These are phyloP conservation scores for Chalciporus chontae DNA, from an alignment of 768 basidiomycete species.

Conservation along the genomic window DNA sequence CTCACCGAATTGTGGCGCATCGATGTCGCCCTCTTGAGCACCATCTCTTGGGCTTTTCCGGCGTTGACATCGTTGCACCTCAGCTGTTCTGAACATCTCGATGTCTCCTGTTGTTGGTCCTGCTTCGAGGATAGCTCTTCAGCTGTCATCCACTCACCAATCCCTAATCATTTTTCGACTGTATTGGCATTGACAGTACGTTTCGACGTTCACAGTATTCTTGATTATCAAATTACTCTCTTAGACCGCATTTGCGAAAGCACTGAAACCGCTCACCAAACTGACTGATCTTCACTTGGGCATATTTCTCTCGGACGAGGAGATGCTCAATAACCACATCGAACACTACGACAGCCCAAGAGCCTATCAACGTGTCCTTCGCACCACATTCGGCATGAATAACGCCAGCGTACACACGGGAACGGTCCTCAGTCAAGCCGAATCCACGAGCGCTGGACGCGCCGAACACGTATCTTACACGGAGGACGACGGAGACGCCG, in stretches of 20 bases:
- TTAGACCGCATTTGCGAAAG: slow-evolving; percentile 42
- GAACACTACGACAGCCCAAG: slow-evolving; percentile 26
- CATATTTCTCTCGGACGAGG: slow-evolving; percentile 56
- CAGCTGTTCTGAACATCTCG: slow-evolving; percentile 57
- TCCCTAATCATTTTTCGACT: slow-evolving; percentile 47
- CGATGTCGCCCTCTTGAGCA: slow-evolving; percentile 43
- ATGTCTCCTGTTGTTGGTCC: slow-evolving; percentile 54
- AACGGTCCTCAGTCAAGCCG: slow-evolving; percentile 24
- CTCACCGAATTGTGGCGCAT: slow-evolving; percentile 58
- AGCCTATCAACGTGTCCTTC: slow-evolving; percentile 18
- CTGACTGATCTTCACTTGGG: slow-evolving; percentile 56
- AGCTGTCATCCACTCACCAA: slow-evolving; percentile 56
- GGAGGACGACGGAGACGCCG: slow-evolving; percentile 14
- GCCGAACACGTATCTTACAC: slow-evolving; percentile 21
- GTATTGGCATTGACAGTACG: slow-evolving; percentile 51
- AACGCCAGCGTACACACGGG: neutral
- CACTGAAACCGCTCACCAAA: slow-evolving; percentile 43
- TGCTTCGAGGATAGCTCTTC: slow-evolving; percentile 63
- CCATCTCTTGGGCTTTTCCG: slow-evolving; percentile 47
- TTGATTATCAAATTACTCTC: slow-evolving; percentile 5
- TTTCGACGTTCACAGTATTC: neutral
- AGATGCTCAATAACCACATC: slow-evolving; percentile 44
- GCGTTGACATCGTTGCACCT: slow-evolving; percentile 47
- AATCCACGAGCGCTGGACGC: slow-evolving; percentile 4
- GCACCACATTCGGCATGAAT: slow-evolving; percentile 9